These are phyloP conservation scores for Vigna trinervia DNA, from an alignment of 306 rosid species.

Conservation along the genomic window DNA sequence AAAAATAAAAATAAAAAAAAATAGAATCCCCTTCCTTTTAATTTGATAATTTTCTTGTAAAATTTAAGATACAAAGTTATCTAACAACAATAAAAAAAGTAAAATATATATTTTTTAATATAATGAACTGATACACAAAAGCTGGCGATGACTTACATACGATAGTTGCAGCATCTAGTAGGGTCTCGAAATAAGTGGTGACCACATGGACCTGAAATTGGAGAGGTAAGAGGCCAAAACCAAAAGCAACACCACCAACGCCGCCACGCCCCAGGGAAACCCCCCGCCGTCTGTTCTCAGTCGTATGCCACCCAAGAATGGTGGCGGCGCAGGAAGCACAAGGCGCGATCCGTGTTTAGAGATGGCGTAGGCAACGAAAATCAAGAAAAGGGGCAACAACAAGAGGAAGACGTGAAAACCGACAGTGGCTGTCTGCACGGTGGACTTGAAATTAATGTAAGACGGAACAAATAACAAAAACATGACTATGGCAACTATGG, in stretches of 20 bases:
- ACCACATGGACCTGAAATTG: slow-evolving; percentile 69
- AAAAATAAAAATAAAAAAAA: no score
- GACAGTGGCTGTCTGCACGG: slow-evolving; percentile 49
- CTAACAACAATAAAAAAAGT: no score
- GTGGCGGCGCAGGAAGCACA: slow-evolving; percentile 40
- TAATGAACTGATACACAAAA: background rate
- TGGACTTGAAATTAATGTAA: slow-evolving; percentile 56
- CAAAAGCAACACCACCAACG: slow-evolving; percentile 59
- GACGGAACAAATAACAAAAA: slow-evolving; percentile 62
- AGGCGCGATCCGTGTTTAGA: slow-evolving; percentile 47
- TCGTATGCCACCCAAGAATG: slow-evolving; percentile 15
- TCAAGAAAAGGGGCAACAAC: slow-evolving; percentile 57
- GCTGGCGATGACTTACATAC: background rate
- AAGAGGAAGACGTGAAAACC: slow-evolving; percentile 55
- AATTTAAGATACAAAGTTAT: no score
- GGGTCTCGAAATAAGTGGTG: slow-evolving; percentile 58
- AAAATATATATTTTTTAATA: no score
- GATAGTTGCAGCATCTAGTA: slow-evolving; percentile 16
- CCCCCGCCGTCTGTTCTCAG: slow-evolving; percentile 29
- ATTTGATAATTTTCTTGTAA: no score
- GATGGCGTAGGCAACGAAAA: slow-evolving; percentile 53
- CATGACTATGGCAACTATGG: slow-evolving; percentile 56
- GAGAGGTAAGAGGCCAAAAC: slow-evolving; percentile 62
- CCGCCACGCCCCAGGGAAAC: slow-evolving; percentile 71
- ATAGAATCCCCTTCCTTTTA: no score